Conservation (phyloP, 2,329 filamentous ascomycete species). For the Sarocladium kiliense region DNA sequence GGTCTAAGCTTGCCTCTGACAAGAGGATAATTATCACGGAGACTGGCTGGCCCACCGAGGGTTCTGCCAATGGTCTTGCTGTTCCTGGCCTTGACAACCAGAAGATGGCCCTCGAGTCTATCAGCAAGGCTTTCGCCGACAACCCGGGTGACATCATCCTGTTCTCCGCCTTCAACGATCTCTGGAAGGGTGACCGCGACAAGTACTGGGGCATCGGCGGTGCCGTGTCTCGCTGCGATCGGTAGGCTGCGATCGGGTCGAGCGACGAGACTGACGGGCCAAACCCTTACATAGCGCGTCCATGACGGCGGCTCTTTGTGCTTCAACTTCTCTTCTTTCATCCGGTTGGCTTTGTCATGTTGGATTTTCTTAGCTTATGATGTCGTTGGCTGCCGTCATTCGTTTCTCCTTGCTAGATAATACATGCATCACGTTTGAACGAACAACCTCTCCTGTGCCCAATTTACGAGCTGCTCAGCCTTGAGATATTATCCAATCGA, state of each 20-base stretch:
- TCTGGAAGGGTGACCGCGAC: slow-evolving; percentile 74
- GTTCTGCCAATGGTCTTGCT: slow-evolving; percentile 60
- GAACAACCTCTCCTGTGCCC: background rate
- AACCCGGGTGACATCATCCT: slow-evolving; percentile 55
- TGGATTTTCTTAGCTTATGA: background rate
- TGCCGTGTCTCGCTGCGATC: slow-evolving; percentile 19
- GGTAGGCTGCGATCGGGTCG: slow-evolving; percentile 3
- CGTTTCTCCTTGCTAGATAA: slow-evolving; percentile 1
- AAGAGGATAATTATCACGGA: slow-evolving; percentile 73
- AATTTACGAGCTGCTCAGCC: background rate
- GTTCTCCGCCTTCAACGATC: slow-evolving; percentile 75
- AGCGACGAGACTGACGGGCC: background rate
- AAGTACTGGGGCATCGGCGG: slow-evolving; percentile 66
- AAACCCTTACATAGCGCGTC: background rate
- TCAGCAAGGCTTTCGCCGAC: slow-evolving; percentile 53
- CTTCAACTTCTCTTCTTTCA: background rate
- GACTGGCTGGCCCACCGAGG: slow-evolving; percentile 76
- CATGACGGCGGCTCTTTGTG: background rate
- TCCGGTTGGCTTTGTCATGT: background rate
- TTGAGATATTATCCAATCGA: background rate
- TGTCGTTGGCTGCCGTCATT: background rate
- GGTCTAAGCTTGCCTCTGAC: slow-evolving; percentile 33
- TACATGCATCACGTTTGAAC: background rate
- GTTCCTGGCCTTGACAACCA: slow-evolving; percentile 66
- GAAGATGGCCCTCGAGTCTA: slow-evolving; percentile 55